phyloP scores from a whole-genome alignment of 2,329 filamentous ascomycete species.

The Trichoderma afroharzianum region DNA sequence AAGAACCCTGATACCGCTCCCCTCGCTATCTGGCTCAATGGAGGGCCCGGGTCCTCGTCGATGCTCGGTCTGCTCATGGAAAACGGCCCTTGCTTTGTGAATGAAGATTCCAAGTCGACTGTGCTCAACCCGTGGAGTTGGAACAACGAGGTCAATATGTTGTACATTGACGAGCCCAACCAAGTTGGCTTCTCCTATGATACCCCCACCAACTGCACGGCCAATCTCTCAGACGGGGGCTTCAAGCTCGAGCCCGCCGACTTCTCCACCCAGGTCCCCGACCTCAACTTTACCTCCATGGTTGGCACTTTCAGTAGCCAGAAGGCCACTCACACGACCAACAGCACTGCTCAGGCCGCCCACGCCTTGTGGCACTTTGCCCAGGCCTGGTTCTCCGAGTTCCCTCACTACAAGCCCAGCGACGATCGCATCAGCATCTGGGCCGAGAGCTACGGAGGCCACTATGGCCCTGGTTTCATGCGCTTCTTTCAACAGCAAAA shows the following conservation, averaged over 20 bases:
- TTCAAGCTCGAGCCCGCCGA: conserved; percentile 40
- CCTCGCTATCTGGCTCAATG: conserved; percentile 63
- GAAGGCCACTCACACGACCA: conserved; percentile 31
- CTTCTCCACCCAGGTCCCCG: conserved; percentile 36
- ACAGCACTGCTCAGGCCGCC: conserved; percentile 54
- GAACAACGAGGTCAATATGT: conserved; percentile 52
- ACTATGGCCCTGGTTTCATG: conserved; percentile 64
- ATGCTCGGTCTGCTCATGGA: conserved; percentile 63
- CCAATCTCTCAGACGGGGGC: conserved; percentile 50
- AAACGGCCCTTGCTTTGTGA: conserved; percentile 50
- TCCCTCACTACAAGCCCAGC: conserved; percentile 55
- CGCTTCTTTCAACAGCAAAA: conserved; percentile 61
- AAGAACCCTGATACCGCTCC: conserved; percentile 36
- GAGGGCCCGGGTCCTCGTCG: conserved; percentile 59
- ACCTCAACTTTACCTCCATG: conserved; percentile 36
- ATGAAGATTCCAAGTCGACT: conserved; percentile 49
- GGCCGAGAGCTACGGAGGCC: conserved; percentile 66
- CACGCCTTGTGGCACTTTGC: conserved; percentile 62
- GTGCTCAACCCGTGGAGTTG: conserved; percentile 59
- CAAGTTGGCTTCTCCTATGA: conserved; percentile 69
- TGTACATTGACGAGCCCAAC: conserved; percentile 60
- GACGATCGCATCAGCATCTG: conserved; percentile 60
- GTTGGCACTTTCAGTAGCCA: conserved; percentile 35
- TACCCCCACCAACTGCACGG: conserved; percentile 57
- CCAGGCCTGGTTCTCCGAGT: conserved; percentile 56